Base-by-base conservation (phyloP, 176 grass and related monocot species). In the Puya raimondii region DNA sequence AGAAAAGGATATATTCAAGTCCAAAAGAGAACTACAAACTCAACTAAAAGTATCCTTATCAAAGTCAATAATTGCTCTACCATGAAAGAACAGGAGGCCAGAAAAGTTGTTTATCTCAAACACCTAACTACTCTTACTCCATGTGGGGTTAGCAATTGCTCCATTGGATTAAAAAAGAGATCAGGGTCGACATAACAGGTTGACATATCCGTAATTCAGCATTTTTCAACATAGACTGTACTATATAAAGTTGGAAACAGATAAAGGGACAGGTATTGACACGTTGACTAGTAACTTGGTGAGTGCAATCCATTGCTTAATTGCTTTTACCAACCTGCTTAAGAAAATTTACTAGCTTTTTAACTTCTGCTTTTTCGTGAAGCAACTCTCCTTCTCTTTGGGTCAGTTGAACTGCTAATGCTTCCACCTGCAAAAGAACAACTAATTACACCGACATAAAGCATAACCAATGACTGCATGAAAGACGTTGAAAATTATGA, bases 341-440 rank as follows among this genome's bases (percentile, higher is more conserved):
- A 48, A 92, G 93, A 63, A 96, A 92, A 68, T 66, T 92, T 67
- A 88, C 88, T 66, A 96, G 64, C 70, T 89, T 96, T 78, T 87
- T 92, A 26, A 96, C 84, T 92, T 96, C 93, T 14, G 89, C 81
- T 75, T 92, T 96, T 75, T 96, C 93, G 76, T 92, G 91, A 81
- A 96, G 81, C 75, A 96, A 78, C 72, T 96, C 93, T 29, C 88
- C 93, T 87, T 96, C 93, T 81, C 89, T 88, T 74, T 96, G 93
- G 56, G 93, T 96, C 67, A 96, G 79, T 53, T 96, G 93, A 63
- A 92, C 88, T 64, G 93, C 88, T 81, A 96, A 79, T 54, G 89
- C 84, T 73, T 96, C 92, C 65, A 96, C 93, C 93, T 96, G 69
- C 64, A 68, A 66, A 50, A 67, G 48, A 64, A 18, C 10, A 17